Percentiles rank a stretch among this genome's conserved stretches.
phyloP scores from a whole-genome alignment of 1,139 yeast species.

The Yamadazyma kanchanaburiensis region DNA sequence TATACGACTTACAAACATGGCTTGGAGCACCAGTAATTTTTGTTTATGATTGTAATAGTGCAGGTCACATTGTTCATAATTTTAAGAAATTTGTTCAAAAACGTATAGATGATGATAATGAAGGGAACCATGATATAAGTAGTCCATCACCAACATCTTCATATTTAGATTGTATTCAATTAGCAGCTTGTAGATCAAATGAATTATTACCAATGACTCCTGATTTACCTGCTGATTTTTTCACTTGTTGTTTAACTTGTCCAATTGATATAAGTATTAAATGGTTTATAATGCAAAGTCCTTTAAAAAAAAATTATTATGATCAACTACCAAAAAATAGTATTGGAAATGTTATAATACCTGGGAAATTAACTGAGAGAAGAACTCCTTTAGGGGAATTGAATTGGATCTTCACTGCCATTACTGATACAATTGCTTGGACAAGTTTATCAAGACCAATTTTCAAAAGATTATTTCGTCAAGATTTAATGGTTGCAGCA shows the following conservation, averaged over 20 bases:
- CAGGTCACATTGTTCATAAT: conserved; percentile 89
- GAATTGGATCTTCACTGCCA: conserved; percentile 97
- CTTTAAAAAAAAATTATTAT: conserved; percentile 62
- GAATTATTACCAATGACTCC: conserved; percentile 93
- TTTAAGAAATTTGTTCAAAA: conserved; percentile 89
- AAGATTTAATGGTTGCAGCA: conserved; percentile 96
- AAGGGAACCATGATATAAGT: conserved; percentile 61
- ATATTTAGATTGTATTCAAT: conserved; percentile 83
- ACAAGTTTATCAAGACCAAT: conserved; percentile 83
- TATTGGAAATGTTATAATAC: conserved; percentile 66
- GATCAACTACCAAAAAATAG: conserved; percentile 49
- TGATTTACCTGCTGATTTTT: conserved; percentile 91
- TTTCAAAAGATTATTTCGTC: conserved; percentile 87
- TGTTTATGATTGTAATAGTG: conserved; percentile 92
- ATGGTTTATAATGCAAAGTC: conserved; percentile 88
- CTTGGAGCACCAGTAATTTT: conserved; percentile 96
- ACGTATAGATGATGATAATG: conserved; percentile 83
- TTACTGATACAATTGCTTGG: conserved; percentile 98
- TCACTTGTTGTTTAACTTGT: conserved; percentile 91
- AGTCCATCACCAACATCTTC: conserved; percentile 68
- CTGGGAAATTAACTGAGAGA: conserved; percentile 89
- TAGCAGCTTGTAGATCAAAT: conserved; percentile 88
- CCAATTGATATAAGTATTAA: conserved; percentile 93
- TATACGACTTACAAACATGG: conserved; percentile 95
- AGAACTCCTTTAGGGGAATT: conserved; percentile 94